Conservation (phyloP, 306 rosid genomes). For the Hylodesmum podocarpum region DNA sequence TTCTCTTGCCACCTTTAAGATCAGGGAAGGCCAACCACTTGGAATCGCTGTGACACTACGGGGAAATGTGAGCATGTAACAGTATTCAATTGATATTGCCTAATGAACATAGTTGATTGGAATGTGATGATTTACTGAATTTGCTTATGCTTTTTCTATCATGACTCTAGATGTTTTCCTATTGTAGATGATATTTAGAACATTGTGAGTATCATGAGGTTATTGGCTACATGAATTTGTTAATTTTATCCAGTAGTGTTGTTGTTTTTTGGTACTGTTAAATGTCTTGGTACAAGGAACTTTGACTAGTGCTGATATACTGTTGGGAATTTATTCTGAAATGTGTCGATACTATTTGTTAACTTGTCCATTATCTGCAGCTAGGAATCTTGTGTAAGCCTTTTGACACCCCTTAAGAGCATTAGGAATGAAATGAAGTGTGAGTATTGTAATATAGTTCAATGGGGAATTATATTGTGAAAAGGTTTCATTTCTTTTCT, state of each 20-base stretch:
- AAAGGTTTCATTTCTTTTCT: slow-evolving; percentile 15
- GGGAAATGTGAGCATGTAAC: slow-evolving; percentile 68
- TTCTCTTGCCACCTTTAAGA: slow-evolving; percentile 88
- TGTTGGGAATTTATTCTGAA: slow-evolving; percentile 2
- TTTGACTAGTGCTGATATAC: slow-evolving; percentile 3
- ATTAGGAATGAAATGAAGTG: neutral
- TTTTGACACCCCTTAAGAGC: slow-evolving; percentile 8
- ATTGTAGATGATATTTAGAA: neutral
- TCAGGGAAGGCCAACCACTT: slow-evolving; percentile 97
- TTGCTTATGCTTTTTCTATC: slow-evolving; percentile 8
- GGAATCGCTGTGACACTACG: slow-evolving; percentile 95
- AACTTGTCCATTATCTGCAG: neutral
- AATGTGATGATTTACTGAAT: neutral
- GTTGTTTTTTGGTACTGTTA: neutral
- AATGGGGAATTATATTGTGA: neutral
- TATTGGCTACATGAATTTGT: neutral
- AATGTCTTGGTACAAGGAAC: slow-evolving; percentile 9
- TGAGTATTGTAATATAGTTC: neutral
- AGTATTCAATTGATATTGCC: slow-evolving; percentile 3
- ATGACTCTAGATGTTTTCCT: neutral
- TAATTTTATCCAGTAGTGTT: neutral
- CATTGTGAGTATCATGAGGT: neutral
- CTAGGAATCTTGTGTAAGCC: slow-evolving; percentile 14
- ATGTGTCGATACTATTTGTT: slow-evolving; percentile 1
- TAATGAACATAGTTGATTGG: neutral